Base-by-base conservation (phyloP, 225 moss, liverwort and hornwort genomes). In the Physcomitrellopsis africana region DNA sequence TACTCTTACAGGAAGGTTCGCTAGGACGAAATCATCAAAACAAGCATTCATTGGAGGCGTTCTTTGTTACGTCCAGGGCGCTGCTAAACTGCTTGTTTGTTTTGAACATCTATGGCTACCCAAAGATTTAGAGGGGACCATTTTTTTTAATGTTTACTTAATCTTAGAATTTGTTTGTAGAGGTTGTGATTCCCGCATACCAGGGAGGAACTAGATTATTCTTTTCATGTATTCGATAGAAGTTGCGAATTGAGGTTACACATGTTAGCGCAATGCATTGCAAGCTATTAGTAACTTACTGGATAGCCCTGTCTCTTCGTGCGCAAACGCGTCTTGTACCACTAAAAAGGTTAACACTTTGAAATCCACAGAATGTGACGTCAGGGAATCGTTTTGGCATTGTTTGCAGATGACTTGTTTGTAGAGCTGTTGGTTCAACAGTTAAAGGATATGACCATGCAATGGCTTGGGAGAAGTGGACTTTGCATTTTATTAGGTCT, bases 161-260 rank as follows among this genome's bases (percentile, higher is more conserved):
- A 76, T 22, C 67, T 55, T 72, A 16, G 68, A 26, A 19, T 16
- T 41, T 53, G 48, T 56, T 26, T 48, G 56, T 11, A 23, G 61
- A 61, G 37, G 29, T 61, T 53, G 60, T 55, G 55, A 27, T 5
- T 45, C 29, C 65, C 65, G 65, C 55, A 26, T 53, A 41, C 42
- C 3, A 49, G 53, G 63, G 42, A 43, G 42, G 53, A 57, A 68
- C 41, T 23, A 24, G 19, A 44, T 24, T 49, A 1, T 67, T n/a
- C 17, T 66, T 51, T 61, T 46, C 59, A 51, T 45, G 52, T 71
- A 57, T 49, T 51, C 3, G 47, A 8, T 12, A 45, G 11, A 51
- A 29, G 60, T 22, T 54, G 37, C 27, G 10, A 53, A 48, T 67
- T 53, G 55, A 14, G 47, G 48, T 56, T 0, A 13, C 54, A 60